Evolutionary conservation across 1,284 basidiomycete species (phyloP), one percentile per base, ranked within the genome.

Genomic region (Vanrija humicola): DNA sequence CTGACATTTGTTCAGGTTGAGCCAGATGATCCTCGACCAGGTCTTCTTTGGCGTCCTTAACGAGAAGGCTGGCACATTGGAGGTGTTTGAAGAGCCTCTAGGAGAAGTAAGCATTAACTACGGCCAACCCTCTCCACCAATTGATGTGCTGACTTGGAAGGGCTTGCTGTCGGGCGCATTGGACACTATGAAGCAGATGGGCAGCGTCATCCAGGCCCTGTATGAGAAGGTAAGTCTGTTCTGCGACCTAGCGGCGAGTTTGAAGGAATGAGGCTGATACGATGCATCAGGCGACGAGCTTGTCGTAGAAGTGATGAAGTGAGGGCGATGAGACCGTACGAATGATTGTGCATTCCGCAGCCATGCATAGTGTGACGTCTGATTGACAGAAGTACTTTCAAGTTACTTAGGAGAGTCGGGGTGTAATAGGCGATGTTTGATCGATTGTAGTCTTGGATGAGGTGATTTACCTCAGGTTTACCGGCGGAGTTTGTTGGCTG

Each of bases 11-110:
- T 7, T 2, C 29, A 93, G 90, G 72, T 77, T 98, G 49, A 92
- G 89, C 48, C 95, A 98, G 74, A 98, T 98, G 95, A 98, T 98
- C 62, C 79, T 98, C 43, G 95, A 98, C 77, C 94, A 95, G 68
- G 85, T 94, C 1, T 85, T 98, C 67, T 84, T 91, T 63, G 95
- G 95, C 6, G 93, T 98, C 4, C 80, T 98, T 21, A 95, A 98
- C 72, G 95, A 98, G 75, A 93, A 91, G 18, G 84, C 89, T 0
- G 94, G 94, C 0, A 96, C 93, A 68, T 77, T 98, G 47, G 80
- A 97, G 48, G 86, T 98, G 18, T 97, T 88, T 66, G 91, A 97
- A 56, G 81, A 90, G 70, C 83, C 84, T 0, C 86, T 88, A 65
- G 84, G 85, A 9, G 91, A 96, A 74, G 90, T 90, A 66, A 62